Base-by-base conservation (phyloP, 805 yeast species). In the Candida parachauliodes region DNA sequence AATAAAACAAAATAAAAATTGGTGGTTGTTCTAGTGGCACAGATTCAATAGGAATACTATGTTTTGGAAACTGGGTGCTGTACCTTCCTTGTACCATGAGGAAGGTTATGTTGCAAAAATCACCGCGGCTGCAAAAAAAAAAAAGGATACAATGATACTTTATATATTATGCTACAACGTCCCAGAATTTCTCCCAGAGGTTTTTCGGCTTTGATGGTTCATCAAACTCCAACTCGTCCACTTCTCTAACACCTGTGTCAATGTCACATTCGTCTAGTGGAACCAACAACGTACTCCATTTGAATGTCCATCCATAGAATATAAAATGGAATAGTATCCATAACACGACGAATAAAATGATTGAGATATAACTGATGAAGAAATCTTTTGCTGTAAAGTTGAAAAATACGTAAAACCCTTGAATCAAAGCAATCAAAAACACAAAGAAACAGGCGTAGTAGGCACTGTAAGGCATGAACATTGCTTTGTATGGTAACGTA, bases 401-500 rank as follows among this genome's bases (percentile, higher is more conserved):
- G 39, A 77, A 76, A 60, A 86, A 86, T 1, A 77, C 75, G 1
- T 72, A 58, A 57, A 73, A 86, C 26, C 95, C 95, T 60, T 87
- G 89, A 44, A 86, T 68, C 43, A 85, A 68, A 19, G 76, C 74
- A 52, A 87, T 74, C 20, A 82, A 45, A 10, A 69, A 56, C 45
- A 81, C 68, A 46, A 75, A 67, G 37, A 69, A 59, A 3, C 76
- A 60, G 2, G 88, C 76, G 49, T 83, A 81, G 59, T 77, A 79
- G 1, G 89, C 85, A 42, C 67, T 59, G 45, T 55, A 74, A 2
- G 94, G 93, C 79, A 81, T 82, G 40, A 71, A 68, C 11, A 52
- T 54, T 6, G 93, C 89, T 57, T 81, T 83, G 69, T 72, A 87
- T 6, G 95, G 94, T 40, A 87, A 68, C 8, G 74, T 70, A 48